phyloP scores from a whole-genome alignment of 345 rosid genomes.

The Heritiera littoralis region DNA sequence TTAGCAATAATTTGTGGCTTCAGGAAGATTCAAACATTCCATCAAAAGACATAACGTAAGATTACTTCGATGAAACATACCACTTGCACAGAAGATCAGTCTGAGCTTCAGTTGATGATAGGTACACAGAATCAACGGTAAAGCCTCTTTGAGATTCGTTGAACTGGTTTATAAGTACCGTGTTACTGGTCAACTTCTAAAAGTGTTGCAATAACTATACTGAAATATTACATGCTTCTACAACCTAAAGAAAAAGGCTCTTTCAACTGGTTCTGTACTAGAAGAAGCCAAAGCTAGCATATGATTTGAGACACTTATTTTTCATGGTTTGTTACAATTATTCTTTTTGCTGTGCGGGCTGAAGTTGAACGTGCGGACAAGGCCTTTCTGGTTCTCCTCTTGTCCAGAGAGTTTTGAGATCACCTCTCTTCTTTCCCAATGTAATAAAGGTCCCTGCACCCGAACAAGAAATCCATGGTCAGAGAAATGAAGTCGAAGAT shows the following conservation, averaged over 20 bases:
- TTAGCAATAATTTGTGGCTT: background rate
- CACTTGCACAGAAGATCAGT: background rate
- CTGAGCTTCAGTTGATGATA: background rate
- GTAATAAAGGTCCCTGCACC: slow-evolving; percentile 71
- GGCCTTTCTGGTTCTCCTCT: slow-evolving; percentile 76
- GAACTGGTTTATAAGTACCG: background rate
- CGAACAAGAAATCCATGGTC: background rate
- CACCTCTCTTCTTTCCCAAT: slow-evolving; percentile 81
- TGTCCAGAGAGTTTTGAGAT: slow-evolving; percentile 75
- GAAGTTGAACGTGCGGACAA: slow-evolving; percentile 71
- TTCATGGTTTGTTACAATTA: slow-evolving; percentile 8
- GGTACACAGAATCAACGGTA: background rate
- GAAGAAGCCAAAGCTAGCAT: background rate
- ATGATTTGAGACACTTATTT: background rate
- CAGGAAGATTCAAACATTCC: background rate
- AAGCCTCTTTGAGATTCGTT: background rate
- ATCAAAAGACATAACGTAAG: background rate
- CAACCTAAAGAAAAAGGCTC: slow-evolving; percentile 10
- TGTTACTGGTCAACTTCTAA: background rate
- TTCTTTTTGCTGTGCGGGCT: slow-evolving; percentile 24
- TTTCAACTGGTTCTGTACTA: background rate
- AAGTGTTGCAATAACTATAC: background rate
- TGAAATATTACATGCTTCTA: slow-evolving; percentile 19
- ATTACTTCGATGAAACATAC: background rate
- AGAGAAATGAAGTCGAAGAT: background rate